Evolutionary conservation across 2,329 filamentous ascomycete genomes (phyloP), one percentile per base, ranked within the genome.

Genomic region (Fusarium falciforme): DNA sequence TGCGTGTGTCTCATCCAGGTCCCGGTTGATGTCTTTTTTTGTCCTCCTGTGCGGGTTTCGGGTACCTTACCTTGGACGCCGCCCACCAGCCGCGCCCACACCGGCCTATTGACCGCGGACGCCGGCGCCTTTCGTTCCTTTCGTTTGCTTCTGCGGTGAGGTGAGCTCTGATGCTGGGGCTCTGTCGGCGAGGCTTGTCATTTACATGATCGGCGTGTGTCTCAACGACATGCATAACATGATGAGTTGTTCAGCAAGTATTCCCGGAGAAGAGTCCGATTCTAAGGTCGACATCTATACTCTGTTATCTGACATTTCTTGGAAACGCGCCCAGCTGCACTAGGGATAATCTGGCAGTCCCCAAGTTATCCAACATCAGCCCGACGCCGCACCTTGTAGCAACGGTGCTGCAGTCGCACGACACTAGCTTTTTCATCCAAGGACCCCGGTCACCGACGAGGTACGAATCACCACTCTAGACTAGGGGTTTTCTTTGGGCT

Each of bases 341-440:
- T 57, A 68, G 33, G 42, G 36, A 47, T 44, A 38, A 61, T 49
- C 54, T 68, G 44, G 20, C 55, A 69, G 44, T 57, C 33, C 44
- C 25, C 59, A 29, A 67, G 42, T 57, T 57, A 60, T 72, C 25
- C 63, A 70, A 57, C 54, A 64, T 57, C 61, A 71, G 64, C 64
- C 70, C 49, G 58, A 44, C 70, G 60, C 61, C 27, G 61, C 69
- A 63, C 65, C 75, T 66, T 76, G 73, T 76, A 64, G 64, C 71
- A 77, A 77, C 76, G 73, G 75, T 60, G 68, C 65, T 76, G 74
- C 64, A 66, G 76, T 77, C 74, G 72, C 76, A 71, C 70, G 72
- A 70, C 74, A 71, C 68, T 57, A 58, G 36, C 61, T 22, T 35
- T 55, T n/a, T n/a, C 42, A 55, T 67, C 64, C 55, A 38, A 47